Evolutionary conservation across 2,329 filamentous ascomycete species (phyloP), one percentile per base, ranked within the genome.

Genomic region (Neoarthrinium moseri): DNA sequence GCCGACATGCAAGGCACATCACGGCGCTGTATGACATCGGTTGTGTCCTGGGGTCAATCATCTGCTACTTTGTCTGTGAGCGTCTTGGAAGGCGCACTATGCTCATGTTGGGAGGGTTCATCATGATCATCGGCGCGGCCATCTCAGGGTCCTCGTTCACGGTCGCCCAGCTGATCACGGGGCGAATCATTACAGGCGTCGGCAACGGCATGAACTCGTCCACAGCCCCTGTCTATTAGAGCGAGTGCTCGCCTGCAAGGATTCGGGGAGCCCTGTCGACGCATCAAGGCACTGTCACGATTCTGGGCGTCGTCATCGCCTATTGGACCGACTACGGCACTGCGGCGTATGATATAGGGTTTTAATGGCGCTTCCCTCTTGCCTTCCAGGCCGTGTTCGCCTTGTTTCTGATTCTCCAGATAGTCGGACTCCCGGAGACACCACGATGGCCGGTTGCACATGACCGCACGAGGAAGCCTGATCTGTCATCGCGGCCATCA

Each of bases 221-320:
- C 2, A 72, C 71, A 0, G 67, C 71, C 4, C 70, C 71, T 3
- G 56, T 64, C 56, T 68, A 62, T 23, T 61, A 64, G 8, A 56
- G 56, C 3, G 62, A 66, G 29, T 64, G 59, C 45, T 56, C 64
- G 1, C 58, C 57, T 2, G 60, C 72, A 2, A 60, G 66, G 21
- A 71, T 72, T 35, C 69, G 76, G 24, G 77, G 77, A 24, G 64
- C 67, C 41, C 59, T 77, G 20, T 72, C 80, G 32, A 75, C 74
- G 17, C 72, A 76, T 3, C 72, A 72, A 45, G 70, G 70, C 4
- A 73, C 68, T 5, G 64, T 73, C 24, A 72, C 70, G 1, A 73
- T 73, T 29, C 58, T 75, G 6, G 72, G 72, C 0, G 63, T 74
- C 11, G 68, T 69, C 40, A 66, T 75, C n/a, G 70, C 70, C 4